Conservation (phyloP, 83 land plant genomes). For the Thuja plicata region DNA sequence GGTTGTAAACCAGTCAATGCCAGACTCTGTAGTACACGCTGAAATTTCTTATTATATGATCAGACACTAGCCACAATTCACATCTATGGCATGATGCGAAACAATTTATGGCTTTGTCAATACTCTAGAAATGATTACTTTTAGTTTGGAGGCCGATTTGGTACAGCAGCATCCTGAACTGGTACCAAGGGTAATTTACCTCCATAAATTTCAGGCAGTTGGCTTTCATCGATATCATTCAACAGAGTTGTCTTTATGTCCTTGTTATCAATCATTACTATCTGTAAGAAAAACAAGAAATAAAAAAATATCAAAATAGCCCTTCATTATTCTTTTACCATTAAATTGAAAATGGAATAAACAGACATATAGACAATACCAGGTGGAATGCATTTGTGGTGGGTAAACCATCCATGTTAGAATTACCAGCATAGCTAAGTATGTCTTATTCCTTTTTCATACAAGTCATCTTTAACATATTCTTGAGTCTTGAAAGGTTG, state of each 20-base stretch:
- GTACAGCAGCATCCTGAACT: conserved; percentile 17
- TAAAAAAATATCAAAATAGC: background rate
- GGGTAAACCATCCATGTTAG: background rate
- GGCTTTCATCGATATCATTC: conserved; percentile 69
- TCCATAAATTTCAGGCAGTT: conserved; percentile 74
- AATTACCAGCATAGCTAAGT: background rate
- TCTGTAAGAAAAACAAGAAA: conserved; percentile 26
- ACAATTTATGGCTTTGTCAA: background rate
- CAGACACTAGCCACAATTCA: background rate
- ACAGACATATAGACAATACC: background rate
- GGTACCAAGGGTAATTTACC: conserved; percentile 53
- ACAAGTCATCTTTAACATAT: background rate
- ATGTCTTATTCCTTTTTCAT: background rate
- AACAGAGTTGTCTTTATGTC: conserved; percentile 50
- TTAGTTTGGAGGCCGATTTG: background rate
- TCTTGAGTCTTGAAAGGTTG: background rate
- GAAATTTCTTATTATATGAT: background rate
- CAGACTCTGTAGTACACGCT: background rate
- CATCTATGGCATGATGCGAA: background rate
- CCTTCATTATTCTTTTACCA: background rate
- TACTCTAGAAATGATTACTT: background rate
- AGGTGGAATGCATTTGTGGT: background rate
- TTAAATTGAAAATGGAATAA: background rate
- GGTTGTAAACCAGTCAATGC: background rate
- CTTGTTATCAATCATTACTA: conserved; percentile 69